Conservation (phyloP, 768 basidiomycete genomes). For the Paxillus rubicundulus region DNA sequence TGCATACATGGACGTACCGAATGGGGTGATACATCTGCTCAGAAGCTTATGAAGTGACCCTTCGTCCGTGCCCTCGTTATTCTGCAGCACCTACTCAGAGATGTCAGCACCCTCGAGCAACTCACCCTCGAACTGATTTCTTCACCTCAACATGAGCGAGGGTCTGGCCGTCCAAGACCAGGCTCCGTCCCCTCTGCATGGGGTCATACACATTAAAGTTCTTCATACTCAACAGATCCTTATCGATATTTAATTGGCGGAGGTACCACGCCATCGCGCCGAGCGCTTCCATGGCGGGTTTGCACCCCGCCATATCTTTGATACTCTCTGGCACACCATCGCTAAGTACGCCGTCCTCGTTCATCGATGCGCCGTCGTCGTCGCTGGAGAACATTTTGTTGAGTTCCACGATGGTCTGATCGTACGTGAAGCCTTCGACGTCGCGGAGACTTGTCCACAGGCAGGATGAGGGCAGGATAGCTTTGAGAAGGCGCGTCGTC, state of each 20-base stretch:
- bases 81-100: slow-evolving; percentile 67
- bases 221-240: slow-evolving; percentile 91
- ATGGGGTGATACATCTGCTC: slow-evolving; percentile 84
- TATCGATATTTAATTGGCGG: slow-evolving; percentile 91
- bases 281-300: slow-evolving; percentile 75
- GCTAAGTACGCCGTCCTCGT: slow-evolving; percentile 38
- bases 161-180: slow-evolving; percentile 92
- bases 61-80: slow-evolving; percentile 91
- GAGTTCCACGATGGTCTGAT: slow-evolving; percentile 66
- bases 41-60: slow-evolving; percentile 85
- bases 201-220: slow-evolving; percentile 99
- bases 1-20: slow-evolving; percentile 49
- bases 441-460: slow-evolving; percentile 86
- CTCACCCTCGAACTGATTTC: background rate
- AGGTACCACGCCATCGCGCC: slow-evolving; percentile 96
- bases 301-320: slow-evolving; percentile 62
- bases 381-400: slow-evolving; percentile 57
- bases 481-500: slow-evolving; percentile 80
- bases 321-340: slow-evolving; percentile 67
- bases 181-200: slow-evolving; percentile 81
- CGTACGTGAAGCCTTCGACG: slow-evolving; percentile 79
- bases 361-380: slow-evolving; percentile 44
- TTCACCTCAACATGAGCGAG: slow-evolving; percentile 89
- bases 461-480: slow-evolving; percentile 74
- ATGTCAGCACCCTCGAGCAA: slow-evolving; percentile 7